phyloP scores from a whole-genome alignment of 768 basidiomycete genomes.

The Phaffia tasmanica region DNA sequence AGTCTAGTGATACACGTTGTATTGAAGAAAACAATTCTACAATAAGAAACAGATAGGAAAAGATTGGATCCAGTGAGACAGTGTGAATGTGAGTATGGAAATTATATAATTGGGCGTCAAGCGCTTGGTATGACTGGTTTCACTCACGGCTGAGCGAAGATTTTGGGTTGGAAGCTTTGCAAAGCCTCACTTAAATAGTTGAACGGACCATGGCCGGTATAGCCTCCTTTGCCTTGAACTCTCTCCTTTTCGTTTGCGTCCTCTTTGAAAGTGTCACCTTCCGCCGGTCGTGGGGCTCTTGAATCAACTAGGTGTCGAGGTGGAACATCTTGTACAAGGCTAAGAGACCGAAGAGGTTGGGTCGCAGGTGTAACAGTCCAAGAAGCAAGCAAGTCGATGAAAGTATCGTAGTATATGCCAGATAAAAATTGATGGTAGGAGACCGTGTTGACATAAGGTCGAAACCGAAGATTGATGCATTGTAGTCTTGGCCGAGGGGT shows the following conservation, averaged over 20 bases:
- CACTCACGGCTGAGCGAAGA: slow-evolving; percentile 55
- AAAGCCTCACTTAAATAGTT: slow-evolving; percentile 34
- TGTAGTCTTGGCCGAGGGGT: slow-evolving; percentile 44
- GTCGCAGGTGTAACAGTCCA: slow-evolving; percentile 53
- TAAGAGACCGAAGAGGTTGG: slow-evolving; percentile 34
- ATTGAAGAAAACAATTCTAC: slow-evolving; percentile 59
- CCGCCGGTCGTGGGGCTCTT: slow-evolving; percentile 27
- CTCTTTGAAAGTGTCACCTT: slow-evolving; percentile 23
- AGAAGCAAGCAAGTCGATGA: slow-evolving; percentile 23
- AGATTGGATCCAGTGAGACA: slow-evolving; percentile 52
- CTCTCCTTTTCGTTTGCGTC: slow-evolving; percentile 29
- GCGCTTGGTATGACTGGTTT: not conserved
- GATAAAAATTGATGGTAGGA: slow-evolving; percentile 74
- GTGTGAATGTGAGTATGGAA: slow-evolving; percentile 35
- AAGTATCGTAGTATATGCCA: slow-evolving; percentile 38
- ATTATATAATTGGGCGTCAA: not conserved
- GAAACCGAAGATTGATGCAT: slow-evolving; percentile 58
- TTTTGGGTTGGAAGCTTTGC: slow-evolving; percentile 31
- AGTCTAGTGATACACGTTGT: slow-evolving; percentile 48
- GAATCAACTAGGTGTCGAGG: slow-evolving; percentile 31
- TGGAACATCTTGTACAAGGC: slow-evolving; percentile 40
- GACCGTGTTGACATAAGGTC: slow-evolving; percentile 66
- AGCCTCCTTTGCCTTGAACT: slow-evolving; percentile 19
- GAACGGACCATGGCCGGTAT: slow-evolving; percentile 31
- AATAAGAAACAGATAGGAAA: not conserved